These are phyloP conservation scores for Xerocomellus dryophilus DNA, from an alignment of 768 basidiomycete species.

Conservation along the genomic window DNA sequence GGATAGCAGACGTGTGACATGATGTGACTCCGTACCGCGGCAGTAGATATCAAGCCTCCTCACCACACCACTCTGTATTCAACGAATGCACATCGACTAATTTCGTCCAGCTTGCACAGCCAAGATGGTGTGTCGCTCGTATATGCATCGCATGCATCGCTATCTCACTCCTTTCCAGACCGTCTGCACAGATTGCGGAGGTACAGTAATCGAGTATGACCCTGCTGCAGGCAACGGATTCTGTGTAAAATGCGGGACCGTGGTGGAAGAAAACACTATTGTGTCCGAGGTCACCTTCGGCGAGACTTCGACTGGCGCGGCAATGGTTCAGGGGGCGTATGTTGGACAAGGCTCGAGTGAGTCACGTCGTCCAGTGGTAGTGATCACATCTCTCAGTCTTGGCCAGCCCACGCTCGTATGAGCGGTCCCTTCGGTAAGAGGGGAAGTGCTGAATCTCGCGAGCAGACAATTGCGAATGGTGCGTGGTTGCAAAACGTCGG, in stretches of 20 bases:
- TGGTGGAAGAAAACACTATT: conserved; percentile 90
- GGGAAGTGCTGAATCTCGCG: conserved; percentile 76
- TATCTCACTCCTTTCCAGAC: conserved; percentile 37
- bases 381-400: not conserved
- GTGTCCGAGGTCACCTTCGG: conserved; percentile 94
- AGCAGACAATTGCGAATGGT: conserved; percentile 92
- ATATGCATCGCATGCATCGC: not conserved
- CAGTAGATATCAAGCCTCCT: not conserved
- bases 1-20: conserved; percentile 8
- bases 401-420: conserved; percentile 74
- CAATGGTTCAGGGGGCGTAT: conserved; percentile 92
- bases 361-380: conserved; percentile 29
- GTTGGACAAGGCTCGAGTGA: conserved; percentile 88
- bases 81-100: not conserved
- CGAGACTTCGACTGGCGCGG: conserved; percentile 89
- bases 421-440: conserved; percentile 79
- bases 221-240: conserved; percentile 81
- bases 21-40: not conserved
- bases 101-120: not conserved
- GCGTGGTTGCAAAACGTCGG: conserved; percentile 15
- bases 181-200: conserved; percentile 74
- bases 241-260: conserved; percentile 82
- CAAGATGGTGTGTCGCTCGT: conserved; percentile 18
- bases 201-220: conserved; percentile 83
- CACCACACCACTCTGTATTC: not conserved